A percentile compares a stretch with the other conserved stretches of the same genome.
phyloP scores from a whole-genome alignment of 129 eudicot genomes.

The Rutidosis leptorrhynchoides region DNA sequence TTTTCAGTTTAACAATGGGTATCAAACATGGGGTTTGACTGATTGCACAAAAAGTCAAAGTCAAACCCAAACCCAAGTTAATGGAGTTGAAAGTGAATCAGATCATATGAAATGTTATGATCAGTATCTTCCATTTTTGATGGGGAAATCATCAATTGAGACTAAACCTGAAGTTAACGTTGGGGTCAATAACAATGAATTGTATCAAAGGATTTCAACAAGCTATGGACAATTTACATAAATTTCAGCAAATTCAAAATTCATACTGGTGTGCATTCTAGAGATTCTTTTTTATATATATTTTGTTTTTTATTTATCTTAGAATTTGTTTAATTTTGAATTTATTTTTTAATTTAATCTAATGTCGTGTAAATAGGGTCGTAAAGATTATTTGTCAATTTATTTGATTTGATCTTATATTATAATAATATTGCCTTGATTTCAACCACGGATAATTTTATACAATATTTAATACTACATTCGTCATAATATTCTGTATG shows the following conservation, averaged over 20 bases:
- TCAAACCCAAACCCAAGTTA: too few relatives aligned
- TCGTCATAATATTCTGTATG: constrained; percentile 21
- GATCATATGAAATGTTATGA: constrained; percentile 73
- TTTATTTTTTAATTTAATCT: constrained; percentile 14
- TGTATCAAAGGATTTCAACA: constrained; percentile 56
- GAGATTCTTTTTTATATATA: constrained; percentile 18
- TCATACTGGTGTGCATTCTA: constrained; percentile 49
- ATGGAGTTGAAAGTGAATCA: constrained; percentile 27
- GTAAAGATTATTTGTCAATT: constrained; percentile 26
- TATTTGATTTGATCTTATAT: constrained; percentile 12
- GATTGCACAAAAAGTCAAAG: constrained; percentile 40
- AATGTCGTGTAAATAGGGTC: constrained; percentile 61
- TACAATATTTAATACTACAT: constrained; percentile 9
- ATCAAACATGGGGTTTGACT: constrained; percentile 42
- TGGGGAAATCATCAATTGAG: constrained; percentile 42
- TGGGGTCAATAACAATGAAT: constrained; percentile 19
- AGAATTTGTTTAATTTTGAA: too few relatives aligned
- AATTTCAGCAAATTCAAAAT: constrained; percentile 30
- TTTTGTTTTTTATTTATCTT: background rate
- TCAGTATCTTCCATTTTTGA: constrained; percentile 56
- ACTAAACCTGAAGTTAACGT: constrained; percentile 42
- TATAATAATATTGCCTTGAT: constrained; percentile 14
- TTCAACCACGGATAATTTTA: constrained; percentile 28
- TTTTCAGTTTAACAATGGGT: too few relatives aligned
- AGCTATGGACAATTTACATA: constrained; percentile 66